Evolutionary conservation across 495 filamentous ascomycete genomes (phyloP), one percentile per base, ranked within the genome.

Genomic region (Tuber magnatum): DNA sequence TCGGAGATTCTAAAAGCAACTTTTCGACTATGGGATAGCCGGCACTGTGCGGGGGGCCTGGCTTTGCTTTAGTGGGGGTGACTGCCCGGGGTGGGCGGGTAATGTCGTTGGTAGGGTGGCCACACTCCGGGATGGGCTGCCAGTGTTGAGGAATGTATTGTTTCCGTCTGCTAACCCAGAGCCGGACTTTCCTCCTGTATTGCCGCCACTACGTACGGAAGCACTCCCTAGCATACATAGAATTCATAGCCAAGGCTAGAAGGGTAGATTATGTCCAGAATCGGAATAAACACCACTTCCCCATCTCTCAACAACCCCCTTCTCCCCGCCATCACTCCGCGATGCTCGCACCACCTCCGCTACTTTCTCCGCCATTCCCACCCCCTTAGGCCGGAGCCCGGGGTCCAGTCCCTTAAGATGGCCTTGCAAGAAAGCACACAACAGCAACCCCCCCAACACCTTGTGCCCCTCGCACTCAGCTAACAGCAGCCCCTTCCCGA

Each of bases 391-490:
- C 93, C 93, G 97, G 84, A 97, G 97, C 3, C 90, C 80, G 1
- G 94, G 90, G 73, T 95, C 95, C 0, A 97, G 86, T 72, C 95
- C 89, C 81, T 96, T 96, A 82, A 97, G 85, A 79, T 97, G 94
- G 28, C 92, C 87, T 81, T 91, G 97, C 20, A 90, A 85, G 80
- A 97, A 98, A 0, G 93, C 94, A 1, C 93, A 94, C 86, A 92
- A 88, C 3, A 97, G 86, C 71, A 90, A 89, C 80, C 90, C 92
- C 20, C 94, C 87, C 86, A 97, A 93, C 69, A 86, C 85, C 85
- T 90, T 93, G 81, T 97, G 93, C 75, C 92, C 92, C 20, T 94
- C 91, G 35, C 94, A 94, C 83, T 97, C 94, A 1, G 92, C 91
- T 9, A 97, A 85, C 18, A 97, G 84, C 0, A 98, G 77, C 0